Base-by-base conservation (phyloP, 495 filamentous ascomycete genomes). In the Penicillium ucsense region DNA sequence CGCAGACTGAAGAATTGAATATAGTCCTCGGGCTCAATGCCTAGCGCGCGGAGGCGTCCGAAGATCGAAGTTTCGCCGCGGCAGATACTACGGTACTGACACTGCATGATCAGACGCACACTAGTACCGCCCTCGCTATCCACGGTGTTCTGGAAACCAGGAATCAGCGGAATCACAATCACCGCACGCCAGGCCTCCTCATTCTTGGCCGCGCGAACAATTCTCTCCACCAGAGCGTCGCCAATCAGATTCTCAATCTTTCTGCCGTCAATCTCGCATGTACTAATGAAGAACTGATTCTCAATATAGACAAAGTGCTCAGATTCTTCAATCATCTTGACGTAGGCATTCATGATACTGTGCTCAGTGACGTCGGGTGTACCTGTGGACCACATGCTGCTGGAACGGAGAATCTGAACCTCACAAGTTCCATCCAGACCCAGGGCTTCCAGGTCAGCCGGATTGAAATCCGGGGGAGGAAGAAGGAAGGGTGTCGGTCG, bases 251-350 rank as follows among this genome's bases (percentile, higher is more conserved):
- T 99, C 59, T 90, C 80, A 48, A 99, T 91, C 59, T 82, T 86
- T 38, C 80, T 85, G 35, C 85, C 86, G 47, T 94, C 81, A 10
- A 90, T 88, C 53, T 90, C 85, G 48, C 88, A 94, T 46, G 86
- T 94, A 46, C 83, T 92, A 69, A 99, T 86, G 69, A 94, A 99
- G 72, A 99, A 99, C 63, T 99, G 92, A 61, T 99, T 99, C 59
- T 99, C 92, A 50, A 99, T 94, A 63, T 99, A 97, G 48, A 99
- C 88, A 51, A 97, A 95, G 57, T 97, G 92, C 41, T 99, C 89
- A 6, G 89, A 95, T 45, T 89, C 80, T 57, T 92, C 83, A 46
- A 99, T 99, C 65, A 92, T 75, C 60, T 95, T 92, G 55, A 92
- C 78, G 55, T 99, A 99, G 30, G 92, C 92, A 47, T 84, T 89